Evolutionary conservation across 176 grass and related monocot species (phyloP), one percentile per base, ranked within the genome.

Genomic region (Aegilops umbellulata): DNA sequence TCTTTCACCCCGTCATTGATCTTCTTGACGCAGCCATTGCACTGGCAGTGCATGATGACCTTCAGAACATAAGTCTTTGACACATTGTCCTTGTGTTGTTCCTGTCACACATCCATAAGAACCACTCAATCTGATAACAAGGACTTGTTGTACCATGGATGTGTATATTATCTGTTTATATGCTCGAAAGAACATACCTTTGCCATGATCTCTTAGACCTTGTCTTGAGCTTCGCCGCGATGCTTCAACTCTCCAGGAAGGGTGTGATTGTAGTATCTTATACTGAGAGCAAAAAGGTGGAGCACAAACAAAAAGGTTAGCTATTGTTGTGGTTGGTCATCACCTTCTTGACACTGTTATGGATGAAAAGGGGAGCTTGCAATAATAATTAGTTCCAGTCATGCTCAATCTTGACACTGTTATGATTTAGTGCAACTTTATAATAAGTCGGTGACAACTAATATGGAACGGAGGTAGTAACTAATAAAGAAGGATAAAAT

Each of bases 11-110:
- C 89, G n/a, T 85, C 30, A 7, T 29, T 82, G 39, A 91, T 91
- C 90, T 85, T 91, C 70, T 88, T 82, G 7, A 82, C 10, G 46
- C 86, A 91, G 10, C 82, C 90, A 17, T 69, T 58, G 82, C 90
- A 91, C 16, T 82, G 30, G 77, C 86, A 82, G 64, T 85, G 90
- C 86, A 85, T 91, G 62, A 13, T 41, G 8, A 85, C 20, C 41
- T 82, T 85, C 39, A 85, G 51, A 69, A 88, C 24, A 6, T 0
- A 85, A 34, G 63, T 78, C n/a, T 64, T 84, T 41, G 65, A 64
- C 9, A 10, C 24, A 60, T 70, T n/a, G 35, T n/a, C 46, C 7
- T 47, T 27, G 25, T 10, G 12, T 2, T n/a, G 75, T 67, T 60
- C 85, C 67, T 90, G 67, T n/a, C 47, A 9, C 19, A 26, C 20